phyloP scores from a whole-genome alignment of 2,329 filamentous ascomycete species.

The Nigrospora sphaerica region DNA sequence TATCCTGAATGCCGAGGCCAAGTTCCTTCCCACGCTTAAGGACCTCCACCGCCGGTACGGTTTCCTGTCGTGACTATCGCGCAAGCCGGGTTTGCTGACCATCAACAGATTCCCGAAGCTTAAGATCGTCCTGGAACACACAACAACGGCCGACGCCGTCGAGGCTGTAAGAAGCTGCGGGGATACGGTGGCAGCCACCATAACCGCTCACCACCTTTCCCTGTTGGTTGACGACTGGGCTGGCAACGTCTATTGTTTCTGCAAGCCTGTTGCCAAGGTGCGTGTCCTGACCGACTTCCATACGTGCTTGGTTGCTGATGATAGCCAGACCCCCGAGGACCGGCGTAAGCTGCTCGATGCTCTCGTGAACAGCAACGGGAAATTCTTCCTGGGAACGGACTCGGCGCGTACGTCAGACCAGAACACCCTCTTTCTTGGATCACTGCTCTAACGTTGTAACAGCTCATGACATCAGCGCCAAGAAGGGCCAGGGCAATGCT shows the following conservation, averaged over 20 bases:
- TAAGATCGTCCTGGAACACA: slow-evolving; percentile 49
- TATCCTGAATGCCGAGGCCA: slow-evolving; percentile 56
- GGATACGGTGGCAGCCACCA: slow-evolving; percentile 53
- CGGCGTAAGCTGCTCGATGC: slow-evolving; percentile 65
- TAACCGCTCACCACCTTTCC: slow-evolving; percentile 51
- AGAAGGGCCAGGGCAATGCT: slow-evolving; percentile 49
- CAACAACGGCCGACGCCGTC: slow-evolving; percentile 56
- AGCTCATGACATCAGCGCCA: slow-evolving; percentile 47
- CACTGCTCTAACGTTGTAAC: background rate
- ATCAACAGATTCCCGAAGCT: slow-evolving; percentile 32
- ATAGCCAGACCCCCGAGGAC: slow-evolving; percentile 36
- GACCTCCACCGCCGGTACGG: slow-evolving; percentile 37
- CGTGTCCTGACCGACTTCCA: background rate
- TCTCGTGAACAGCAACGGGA: slow-evolving; percentile 48
- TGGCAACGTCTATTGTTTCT: slow-evolving; percentile 51
- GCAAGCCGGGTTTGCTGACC: background rate
- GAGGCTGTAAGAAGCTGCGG: slow-evolving; percentile 54
- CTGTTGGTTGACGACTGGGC: slow-evolving; percentile 58
- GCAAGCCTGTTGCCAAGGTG: slow-evolving; percentile 60
- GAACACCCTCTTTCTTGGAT: background rate
- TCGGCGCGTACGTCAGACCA: slow-evolving; percentile 51
- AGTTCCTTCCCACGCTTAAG: slow-evolving; percentile 55
- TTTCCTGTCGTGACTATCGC: background rate
- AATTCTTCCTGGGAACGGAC: slow-evolving; percentile 70
- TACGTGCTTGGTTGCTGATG: too few species aligned